Percentiles rank a stretch among this genome's conserved stretches.
Conservation (phyloP, 2,329 filamentous ascomycete genomes). For the Aaosphaeria pasadenensis region DNA sequence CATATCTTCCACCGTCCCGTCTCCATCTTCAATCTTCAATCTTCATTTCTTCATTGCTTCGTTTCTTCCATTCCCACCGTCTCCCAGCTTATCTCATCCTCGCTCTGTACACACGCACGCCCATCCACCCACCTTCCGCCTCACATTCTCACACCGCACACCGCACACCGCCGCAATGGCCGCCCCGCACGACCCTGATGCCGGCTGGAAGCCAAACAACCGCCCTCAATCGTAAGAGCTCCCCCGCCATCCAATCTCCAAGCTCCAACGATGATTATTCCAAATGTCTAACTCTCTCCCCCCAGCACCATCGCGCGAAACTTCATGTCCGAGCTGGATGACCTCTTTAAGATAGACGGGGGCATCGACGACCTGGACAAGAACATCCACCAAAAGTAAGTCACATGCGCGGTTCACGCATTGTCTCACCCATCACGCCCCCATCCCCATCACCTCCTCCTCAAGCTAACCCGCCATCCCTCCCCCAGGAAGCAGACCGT, state of each 20-base stretch:
- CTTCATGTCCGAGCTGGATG: conserved; percentile 82
- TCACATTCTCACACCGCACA: conserved; percentile 1
- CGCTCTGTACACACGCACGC: no score
- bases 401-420: not conserved
- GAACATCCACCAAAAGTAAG: conserved; percentile 79
- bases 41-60: no score
- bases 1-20: no score
- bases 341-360: conserved; percentile 84
- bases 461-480: not conserved
- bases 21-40: no score
- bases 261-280: conserved; percentile 14
- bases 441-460: not conserved
- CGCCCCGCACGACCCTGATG: conserved; percentile 53
- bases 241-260: conserved; percentile 5
- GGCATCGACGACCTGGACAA: conserved; percentile 70
- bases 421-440: not conserved
- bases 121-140: not conserved
- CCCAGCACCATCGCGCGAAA: conserved; percentile 79
- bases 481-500: conserved; percentile 72
- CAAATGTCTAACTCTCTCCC: conserved; percentile 14
- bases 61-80: no score
- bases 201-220: conserved; percentile 76
- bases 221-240: conserved; percentile 77
- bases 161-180: conserved; percentile 16
- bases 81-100: no score